phyloP scores from a whole-genome alignment of 2,329 filamentous ascomycete genomes.

The Shiraia bambusicola region DNA sequence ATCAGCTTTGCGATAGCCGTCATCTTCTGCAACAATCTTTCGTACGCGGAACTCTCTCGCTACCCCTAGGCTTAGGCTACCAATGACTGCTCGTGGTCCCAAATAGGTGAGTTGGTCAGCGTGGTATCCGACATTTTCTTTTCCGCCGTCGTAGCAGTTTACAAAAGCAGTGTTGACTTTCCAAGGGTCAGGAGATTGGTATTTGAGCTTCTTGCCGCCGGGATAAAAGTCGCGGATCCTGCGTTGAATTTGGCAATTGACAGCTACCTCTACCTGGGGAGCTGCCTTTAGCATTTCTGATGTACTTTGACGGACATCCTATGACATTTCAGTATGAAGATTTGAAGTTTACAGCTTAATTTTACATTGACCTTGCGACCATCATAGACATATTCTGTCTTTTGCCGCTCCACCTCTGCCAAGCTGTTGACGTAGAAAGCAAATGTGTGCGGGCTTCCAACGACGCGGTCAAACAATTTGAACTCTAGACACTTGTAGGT shows the following conservation, averaged over 20 bases:
- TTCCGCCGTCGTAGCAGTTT: constrained; percentile 84
- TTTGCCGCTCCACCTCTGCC: constrained; percentile 69
- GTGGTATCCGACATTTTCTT: constrained; percentile 87
- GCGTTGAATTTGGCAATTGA: constrained; percentile 74
- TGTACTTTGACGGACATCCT: constrained; percentile 73
- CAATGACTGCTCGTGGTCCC: constrained; percentile 84
- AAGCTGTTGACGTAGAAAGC: constrained; percentile 79
- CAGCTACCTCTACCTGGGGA: constrained; percentile 67
- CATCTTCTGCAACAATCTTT: constrained; percentile 65
- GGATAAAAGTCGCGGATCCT: constrained; percentile 71
- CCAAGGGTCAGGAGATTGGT: constrained; percentile 75
- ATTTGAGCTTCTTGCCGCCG: constrained; percentile 69
- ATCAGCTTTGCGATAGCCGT: constrained; percentile 45
- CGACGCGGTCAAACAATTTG: constrained; percentile 84
- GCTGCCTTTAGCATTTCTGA: constrained; percentile 72
- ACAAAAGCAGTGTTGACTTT: constrained; percentile 87
- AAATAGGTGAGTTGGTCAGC: constrained; percentile 91
- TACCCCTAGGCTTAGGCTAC: constrained; percentile 86
- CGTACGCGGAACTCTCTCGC: constrained; percentile 91
- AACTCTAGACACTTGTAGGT: constrained; percentile 73
- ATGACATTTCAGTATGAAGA: constrained; percentile 1
- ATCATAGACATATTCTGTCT: constrained; percentile 82
- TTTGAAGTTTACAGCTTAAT: background rate
- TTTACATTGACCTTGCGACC: constrained; percentile 67
- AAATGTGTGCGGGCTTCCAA: constrained; percentile 80